Evolutionary conservation across 129 eudicot genomes (phyloP), one percentile per base, ranked within the genome.

Genomic region (Lactuca saligna): DNA sequence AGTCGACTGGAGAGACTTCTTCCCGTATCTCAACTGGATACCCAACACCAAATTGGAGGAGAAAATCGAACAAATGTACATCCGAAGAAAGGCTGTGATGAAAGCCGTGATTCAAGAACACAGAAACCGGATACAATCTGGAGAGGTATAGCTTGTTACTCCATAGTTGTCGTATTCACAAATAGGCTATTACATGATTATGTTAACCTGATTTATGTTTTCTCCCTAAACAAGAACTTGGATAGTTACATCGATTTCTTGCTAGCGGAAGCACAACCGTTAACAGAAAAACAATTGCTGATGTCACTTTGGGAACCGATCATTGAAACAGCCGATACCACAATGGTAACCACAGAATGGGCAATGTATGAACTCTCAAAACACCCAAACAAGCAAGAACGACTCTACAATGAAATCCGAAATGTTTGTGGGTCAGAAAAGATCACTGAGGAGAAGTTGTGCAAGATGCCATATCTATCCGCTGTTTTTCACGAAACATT

Each of bases 1-100:
- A 13, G 84, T 85, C 9, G 87, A 85, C 61, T 85, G 90, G 90
- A 79, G 90, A 73, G 87, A 85, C 65, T 85, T 85, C 65, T 85
- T 82, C 59, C 90, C 90, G 2, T 85, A 76, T 54, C 75, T 85
- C 5, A 76, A 57, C 3, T 82, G 87, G 90, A 78, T 85, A 35
- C 84, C 90, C 16, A 82, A 79, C 55, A 8, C 15, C 55, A 51
- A 8, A 42, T 71, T 82, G 0, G 87, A 82, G 50, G 25, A 63
- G 20, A 85, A 65, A 63, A 64, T 82, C 0, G n/a, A 68, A 11
- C 73, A 76, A 14, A 60, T 85, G 76, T 14, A 39, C 20, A 25
- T 65, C 2, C 82, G 78, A 46, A 75, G 84, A 49, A 37, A 66
- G 68, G 78, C 82, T 54, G 80, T 82, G 34, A 79, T 85, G 87